Evolutionary conservation across 2,329 filamentous ascomycete genomes (phyloP).

Genomic region (Aspergillus sp.): DNA sequence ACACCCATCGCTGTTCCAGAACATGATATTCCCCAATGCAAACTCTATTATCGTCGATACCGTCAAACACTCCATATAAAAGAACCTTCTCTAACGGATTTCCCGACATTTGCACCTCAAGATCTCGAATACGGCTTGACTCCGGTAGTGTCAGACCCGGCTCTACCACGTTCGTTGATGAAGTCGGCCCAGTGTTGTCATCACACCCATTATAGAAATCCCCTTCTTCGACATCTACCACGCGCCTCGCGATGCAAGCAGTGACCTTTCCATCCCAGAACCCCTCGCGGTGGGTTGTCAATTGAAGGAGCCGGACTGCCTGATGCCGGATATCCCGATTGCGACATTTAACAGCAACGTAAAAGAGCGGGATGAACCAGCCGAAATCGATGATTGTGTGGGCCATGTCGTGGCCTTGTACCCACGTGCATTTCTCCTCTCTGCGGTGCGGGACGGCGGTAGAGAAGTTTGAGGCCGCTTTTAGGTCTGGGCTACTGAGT

Average conservation of each 20-base stretch:
- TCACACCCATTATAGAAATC: background rate
- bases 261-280: slow-evolving; percentile 5
- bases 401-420: background rate
- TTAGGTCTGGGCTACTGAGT: background rate
- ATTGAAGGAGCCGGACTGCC: slow-evolving; percentile 16
- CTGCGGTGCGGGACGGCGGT: background rate
- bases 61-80: background rate
- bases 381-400: slow-evolving; percentile 30
- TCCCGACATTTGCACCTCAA: background rate
- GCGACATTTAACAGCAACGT: slow-evolving; percentile 34
- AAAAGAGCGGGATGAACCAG: slow-evolving; percentile 34
- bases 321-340: slow-evolving; percentile 28
- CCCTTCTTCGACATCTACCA: slow-evolving; percentile 4
- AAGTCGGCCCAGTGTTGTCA: too few relatives aligned
- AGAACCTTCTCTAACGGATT: slow-evolving; percentile 1
- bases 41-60: background rate
- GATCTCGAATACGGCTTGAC: slow-evolving; percentile 1
- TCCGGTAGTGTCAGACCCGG: background rate
- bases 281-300: slow-evolving; percentile 7
- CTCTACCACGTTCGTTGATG: background rate
- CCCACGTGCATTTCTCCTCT: background rate
- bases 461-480: background rate
- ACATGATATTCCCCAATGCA: slow-evolving; percentile 3
- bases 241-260: slow-evolving; percentile 1
- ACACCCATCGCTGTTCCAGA: background rate